A percentile compares a stretch with the other conserved stretches of the same genome.
Evolutionary conservation across 257 asterid genomes (phyloP).

Genomic region (Solanum okadae): DNA sequence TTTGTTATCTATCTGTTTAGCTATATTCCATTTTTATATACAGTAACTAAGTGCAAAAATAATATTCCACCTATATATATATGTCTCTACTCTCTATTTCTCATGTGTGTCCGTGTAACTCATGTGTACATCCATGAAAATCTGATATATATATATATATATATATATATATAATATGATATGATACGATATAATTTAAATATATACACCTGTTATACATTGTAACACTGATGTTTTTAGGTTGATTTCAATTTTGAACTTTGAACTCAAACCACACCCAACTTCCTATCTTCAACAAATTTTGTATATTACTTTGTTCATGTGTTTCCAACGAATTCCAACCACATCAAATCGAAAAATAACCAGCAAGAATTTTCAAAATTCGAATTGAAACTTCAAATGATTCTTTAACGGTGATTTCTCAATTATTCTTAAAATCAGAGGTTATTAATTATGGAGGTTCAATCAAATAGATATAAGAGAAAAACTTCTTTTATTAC

Average conservation of each 20-base stretch:
- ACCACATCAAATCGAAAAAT: neutral
- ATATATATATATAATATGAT: neutral
- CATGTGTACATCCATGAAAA: neutral
- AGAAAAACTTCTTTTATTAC: neutral
- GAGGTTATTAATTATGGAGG: neutral
- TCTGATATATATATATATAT: neutral
- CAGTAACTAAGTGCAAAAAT: neutral
- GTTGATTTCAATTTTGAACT: neutral
- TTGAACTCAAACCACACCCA: neutral
- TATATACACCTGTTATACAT: neutral
- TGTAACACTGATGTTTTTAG: neutral
- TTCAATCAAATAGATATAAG: neutral
- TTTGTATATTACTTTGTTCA: neutral
- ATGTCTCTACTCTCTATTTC: neutral
- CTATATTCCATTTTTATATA: neutral
- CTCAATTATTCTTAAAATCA: neutral
- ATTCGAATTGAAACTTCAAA: neutral
- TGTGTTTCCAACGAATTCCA: neutral
- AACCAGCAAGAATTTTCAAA: neutral
- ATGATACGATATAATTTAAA: too few species aligned
- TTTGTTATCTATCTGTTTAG: neutral
- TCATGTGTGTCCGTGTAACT: neutral
- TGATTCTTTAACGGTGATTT: neutral
- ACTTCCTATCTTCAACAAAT: neutral
- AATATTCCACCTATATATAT: neutral